Evolutionary conservation across 129 eudicot species (phyloP).

Genomic region (Helianthus tuberosus): DNA sequence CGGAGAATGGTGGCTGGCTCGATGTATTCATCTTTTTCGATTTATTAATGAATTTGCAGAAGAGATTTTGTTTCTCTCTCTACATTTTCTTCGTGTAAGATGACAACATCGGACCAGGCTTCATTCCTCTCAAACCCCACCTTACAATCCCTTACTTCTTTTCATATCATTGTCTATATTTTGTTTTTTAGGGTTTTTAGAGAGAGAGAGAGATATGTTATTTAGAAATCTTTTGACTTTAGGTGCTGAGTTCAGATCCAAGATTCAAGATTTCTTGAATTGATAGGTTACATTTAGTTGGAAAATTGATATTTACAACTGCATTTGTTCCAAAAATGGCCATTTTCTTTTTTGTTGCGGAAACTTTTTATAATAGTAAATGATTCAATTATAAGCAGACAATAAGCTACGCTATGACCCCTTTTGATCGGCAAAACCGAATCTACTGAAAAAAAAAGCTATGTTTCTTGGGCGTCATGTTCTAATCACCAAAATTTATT

Average conservation of each 20-base stretch:
- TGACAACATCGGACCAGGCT: slow-evolving; percentile 98
- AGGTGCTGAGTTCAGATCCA: slow-evolving; percentile 1
- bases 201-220: slow-evolving; percentile 5
- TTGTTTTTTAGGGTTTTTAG: not conserved
- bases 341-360: not conserved
- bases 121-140: slow-evolving; percentile 94
- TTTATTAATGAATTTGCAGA: not conserved
- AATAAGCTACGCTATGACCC: too few relatives aligned
- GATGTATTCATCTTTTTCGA: slow-evolving; percentile 48
- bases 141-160: not conserved
- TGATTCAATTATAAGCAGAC: too few relatives aligned
- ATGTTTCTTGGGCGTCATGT: too few relatives aligned
- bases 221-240: not conserved
- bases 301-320: slow-evolving; percentile 1
- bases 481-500: not conserved
- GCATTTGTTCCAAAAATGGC: slow-evolving; percentile 18
- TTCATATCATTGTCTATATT: not conserved
- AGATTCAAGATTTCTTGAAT: slow-evolving; percentile 22
- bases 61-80: slow-evolving; percentile 21
- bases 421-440: too few relatives aligned
- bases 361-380: too few relatives aligned
- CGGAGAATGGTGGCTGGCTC: slow-evolving; percentile 75
- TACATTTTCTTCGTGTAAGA: slow-evolving; percentile 16
- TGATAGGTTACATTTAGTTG: slow-evolving; percentile 9
- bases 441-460: too few relatives aligned